These are phyloP conservation scores for Chamaenerion angustifolium DNA, from an alignment of 345 rosid species.

Conservation along the genomic window DNA sequence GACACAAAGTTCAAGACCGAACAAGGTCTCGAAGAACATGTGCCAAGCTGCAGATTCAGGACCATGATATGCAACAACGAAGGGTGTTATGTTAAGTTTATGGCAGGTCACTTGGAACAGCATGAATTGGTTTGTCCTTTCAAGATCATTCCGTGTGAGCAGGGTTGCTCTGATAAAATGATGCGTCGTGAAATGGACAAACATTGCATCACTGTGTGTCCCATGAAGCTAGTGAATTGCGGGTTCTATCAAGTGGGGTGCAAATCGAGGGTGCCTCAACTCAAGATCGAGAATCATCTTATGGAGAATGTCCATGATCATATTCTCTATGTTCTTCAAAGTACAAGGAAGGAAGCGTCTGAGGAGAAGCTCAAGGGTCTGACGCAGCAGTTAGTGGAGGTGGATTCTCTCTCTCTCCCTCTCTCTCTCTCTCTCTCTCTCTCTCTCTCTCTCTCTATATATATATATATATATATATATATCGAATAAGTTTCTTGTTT, in stretches of 20 bases:
- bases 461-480: too few species aligned
- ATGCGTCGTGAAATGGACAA: conserved; percentile 84
- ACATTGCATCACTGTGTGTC: conserved; percentile 81
- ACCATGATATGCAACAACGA: conserved; percentile 48
- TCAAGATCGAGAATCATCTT: conserved; percentile 37
- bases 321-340: conserved; percentile 42
- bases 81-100: conserved; percentile 44
- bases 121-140: conserved; percentile 68
- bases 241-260: conserved; percentile 74
- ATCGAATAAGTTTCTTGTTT: too few species aligned
- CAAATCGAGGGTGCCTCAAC: conserved; percentile 36
- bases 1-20: conserved; percentile 39
- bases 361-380: conserved; percentile 34
- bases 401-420: too few species aligned
- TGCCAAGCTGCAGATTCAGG: conserved; percentile 38
- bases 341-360: conserved; percentile 42
- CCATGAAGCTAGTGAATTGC: conserved; percentile 76
- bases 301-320: conserved; percentile 42
- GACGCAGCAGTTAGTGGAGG: conserved; percentile 44
- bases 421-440: too few species aligned
- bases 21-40: conserved; percentile 42
- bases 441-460: too few species aligned
- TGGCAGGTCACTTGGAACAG: conserved; percentile 42
- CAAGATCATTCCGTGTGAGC: conserved; percentile 78
- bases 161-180: conserved; percentile 42